Evolutionary conservation across 768 basidiomycete species (phyloP).

Genomic region (Rhodotorula graminis): DNA sequence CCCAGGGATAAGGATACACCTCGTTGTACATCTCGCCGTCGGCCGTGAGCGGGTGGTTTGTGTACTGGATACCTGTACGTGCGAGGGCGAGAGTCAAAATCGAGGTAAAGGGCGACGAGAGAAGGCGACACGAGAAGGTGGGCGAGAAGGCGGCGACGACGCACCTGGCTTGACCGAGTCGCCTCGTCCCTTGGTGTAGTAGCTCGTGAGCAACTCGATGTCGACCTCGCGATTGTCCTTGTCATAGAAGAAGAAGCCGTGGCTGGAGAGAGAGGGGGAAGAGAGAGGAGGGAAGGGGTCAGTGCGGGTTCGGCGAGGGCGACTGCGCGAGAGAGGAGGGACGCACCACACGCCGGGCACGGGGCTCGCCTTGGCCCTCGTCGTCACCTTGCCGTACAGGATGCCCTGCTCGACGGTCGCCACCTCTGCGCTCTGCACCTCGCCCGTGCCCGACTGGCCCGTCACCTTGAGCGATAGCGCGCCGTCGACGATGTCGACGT

Average conservation of each 20-base stretch:
- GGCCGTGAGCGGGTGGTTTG: constrained; percentile 1
- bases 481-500: constrained; percentile 12
- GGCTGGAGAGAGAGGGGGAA: not conserved
- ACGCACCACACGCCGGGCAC: constrained; percentile 5
- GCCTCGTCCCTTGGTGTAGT: constrained; percentile 1
- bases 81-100: too few species aligned
- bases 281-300: too few species aligned
- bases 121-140: not conserved
- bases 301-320: too few species aligned
- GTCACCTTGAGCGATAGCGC: constrained; percentile 9
- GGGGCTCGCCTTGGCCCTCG: constrained; percentile 14
- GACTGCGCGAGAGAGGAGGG: not conserved
- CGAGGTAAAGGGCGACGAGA: too few species aligned
- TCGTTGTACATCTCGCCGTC: constrained; percentile 5
- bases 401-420: not conserved
- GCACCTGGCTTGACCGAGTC: constrained; percentile 15
- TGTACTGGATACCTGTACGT: constrained; percentile 4
- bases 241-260: constrained; percentile 16
- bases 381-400: constrained; percentile 21
- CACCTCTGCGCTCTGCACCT: constrained; percentile 13
- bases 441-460: constrained; percentile 10
- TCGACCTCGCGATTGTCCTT: constrained; percentile 13
- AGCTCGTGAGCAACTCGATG: constrained; percentile 14
- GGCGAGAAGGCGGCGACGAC: not conserved
- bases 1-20: constrained; percentile 7